Evolutionary conservation across 768 basidiomycete species (phyloP), one percentile per base, ranked within the genome.

Genomic region (Termitomyces sp.): DNA sequence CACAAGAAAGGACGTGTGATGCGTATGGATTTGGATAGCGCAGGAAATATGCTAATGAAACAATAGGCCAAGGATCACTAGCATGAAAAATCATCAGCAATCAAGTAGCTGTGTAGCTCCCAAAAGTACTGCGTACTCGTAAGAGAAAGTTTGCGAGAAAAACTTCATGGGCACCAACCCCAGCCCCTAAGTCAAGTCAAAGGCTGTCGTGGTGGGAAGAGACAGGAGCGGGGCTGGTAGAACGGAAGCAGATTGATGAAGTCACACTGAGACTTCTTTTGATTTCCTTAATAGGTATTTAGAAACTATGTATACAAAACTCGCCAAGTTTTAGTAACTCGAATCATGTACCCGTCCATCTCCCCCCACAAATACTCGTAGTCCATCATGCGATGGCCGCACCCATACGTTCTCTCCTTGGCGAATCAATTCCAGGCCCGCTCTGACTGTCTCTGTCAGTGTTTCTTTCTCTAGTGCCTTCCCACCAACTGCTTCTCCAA

Each of bases 1-100:
- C 95, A 79, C 93, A 95, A 4, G 94, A 94, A 62, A 95, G 73
- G 70, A 98, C 88, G 74, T 98, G 95, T 37, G 89, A 78, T 6
- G 95, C 91, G 66, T 92, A 93, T 48, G 95, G 94, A 68, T 97
- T 98, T 3, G 95, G 95, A 72, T 97, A 98, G 60, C 95, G 89
- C 57, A 97, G 77, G 69, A 95, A 95, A 78, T 89, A 97, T 12
- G 95, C 95, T 61, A 96, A 79, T 19, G 95, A 85, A 57, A 96
- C 91, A 63, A 91, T 95, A 56, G 91, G 79, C 85, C 95, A 94
- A 70, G 94, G 84, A 82, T 97, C 92, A 79, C 94, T 94, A 64
- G 11, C 5, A 40, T 7, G 16, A 16, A 49, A 57, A 54, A 45
- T 63, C 68, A 21, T 64, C 64, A 56, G 44, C 56, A 32, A 52